Evolutionary conservation across 805 yeast species (phyloP), one percentile per base, ranked within the genome.

Genomic region (Grigorovia humatica): DNA sequence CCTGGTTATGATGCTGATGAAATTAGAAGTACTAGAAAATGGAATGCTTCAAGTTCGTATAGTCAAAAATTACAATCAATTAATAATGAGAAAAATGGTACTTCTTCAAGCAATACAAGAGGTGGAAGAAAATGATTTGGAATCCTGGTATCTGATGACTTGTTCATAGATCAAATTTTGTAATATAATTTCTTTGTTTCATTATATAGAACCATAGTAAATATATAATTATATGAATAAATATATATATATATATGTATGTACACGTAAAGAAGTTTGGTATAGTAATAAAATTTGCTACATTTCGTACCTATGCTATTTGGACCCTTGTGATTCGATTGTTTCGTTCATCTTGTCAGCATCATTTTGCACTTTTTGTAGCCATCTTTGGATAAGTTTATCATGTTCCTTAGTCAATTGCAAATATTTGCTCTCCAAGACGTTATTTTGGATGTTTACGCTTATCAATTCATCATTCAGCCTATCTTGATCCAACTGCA

Each of bases 1-100:
- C 98, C 99, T 0, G 99, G 98, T 4, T 89, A 82, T 67, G 79
- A 95, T 11, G 81, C 88, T 57, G 99, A 91, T 69, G 98, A 90
- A 61, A 83, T 91, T 45, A 75, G 96, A 60, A 77, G 81, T 61
- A 79, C 84, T 18, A 74, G 89, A 61, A 85, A 82, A 65, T 82
- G 85, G 78, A 79, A 76, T 50, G 86, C 91, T 9, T 79, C 81
- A 48, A 60, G 74, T 18, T 70, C 77, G 23, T 85, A 85, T 61
- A 77, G 74, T 50, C 86, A 83, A 57, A 84, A 85, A 68, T 67
- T 83, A 43, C 78, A 79, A 51, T 88, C 59, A 15, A 63, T 66
- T 38, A 64, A 64, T 44, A 52, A 56, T 40, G 67, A 64, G 46
- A 65, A 38, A 46, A 48, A 30, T 44, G 57, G 55, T 15, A 30